Evolutionary conservation across 1,284 basidiomycete species (phyloP), one percentile per base, ranked within the genome.

Genomic region (Trametes polyzona): DNA sequence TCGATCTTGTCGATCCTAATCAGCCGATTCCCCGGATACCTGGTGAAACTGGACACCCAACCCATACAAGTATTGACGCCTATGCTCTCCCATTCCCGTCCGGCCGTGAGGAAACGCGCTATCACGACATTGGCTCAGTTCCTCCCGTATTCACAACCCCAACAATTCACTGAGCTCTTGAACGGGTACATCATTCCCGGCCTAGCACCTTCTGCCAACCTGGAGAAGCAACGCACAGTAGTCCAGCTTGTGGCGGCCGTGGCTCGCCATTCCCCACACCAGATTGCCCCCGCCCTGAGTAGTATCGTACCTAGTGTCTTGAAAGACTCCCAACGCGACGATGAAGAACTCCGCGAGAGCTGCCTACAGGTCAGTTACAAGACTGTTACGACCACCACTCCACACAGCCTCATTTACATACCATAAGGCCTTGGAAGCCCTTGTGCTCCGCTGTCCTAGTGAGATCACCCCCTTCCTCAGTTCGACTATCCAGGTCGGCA

Each of bases 1-100:
- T 90, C 95, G 37, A 95, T 96, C 55, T 80, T 98, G 17, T 89
- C 93, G 9, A 96, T 98, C 69, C 83, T 98, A 59, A 93, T 96
- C 71, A 83, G 83, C 58, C 89, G 95, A 39, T 96, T 96, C 79
- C 90, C 91, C 12, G 75, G 79, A 32, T 83, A 90, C 59, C 75
- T 93, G n/a, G 75, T 86, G 4, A 78, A 81, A 67, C 70, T 84
- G 63, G 65, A 76, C 60, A 76, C 84, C 57, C 74, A 85, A 16
- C 89, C 93, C 3, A 78, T 97, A 12, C 72, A 79, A 12, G 84
- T 89, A 16, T 83, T 97, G 43, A 84, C 88, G 0, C 88, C 90
- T 33, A 82, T 96, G 26, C 82, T 97, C 24, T 79, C 80, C 9
- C 88, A 93, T 69, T 66, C 86, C 9, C 87, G 94, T 7, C 83